Evolutionary conservation across 2,329 filamentous ascomycete genomes (phyloP).

Genomic region (Graphilbum sp.): DNA sequence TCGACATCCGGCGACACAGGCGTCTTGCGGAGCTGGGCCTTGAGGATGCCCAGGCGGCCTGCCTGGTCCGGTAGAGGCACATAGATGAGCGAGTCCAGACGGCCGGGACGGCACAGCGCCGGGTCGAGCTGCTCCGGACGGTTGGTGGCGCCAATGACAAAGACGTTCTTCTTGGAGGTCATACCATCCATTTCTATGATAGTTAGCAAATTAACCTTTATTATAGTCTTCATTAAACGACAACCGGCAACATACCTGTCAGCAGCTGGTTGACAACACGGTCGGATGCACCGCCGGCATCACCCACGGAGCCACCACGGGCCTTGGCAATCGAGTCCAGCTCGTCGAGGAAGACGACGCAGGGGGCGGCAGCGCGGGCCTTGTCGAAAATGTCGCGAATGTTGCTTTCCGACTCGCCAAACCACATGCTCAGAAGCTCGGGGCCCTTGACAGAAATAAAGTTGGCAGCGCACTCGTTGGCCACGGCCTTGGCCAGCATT

Average conservation of each 20-base stretch:
- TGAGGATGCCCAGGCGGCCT: slow-evolving; percentile 78
- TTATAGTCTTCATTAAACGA: background rate
- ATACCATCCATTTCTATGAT: slow-evolving; percentile 87
- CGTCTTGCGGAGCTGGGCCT: slow-evolving; percentile 95
- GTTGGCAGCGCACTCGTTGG: slow-evolving; percentile 98
- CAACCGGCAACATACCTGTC: slow-evolving; percentile 28
- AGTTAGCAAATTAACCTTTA: background rate
- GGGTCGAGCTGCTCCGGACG: slow-evolving; percentile 97
- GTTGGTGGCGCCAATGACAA: slow-evolving; percentile 98
- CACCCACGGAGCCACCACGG: slow-evolving; percentile 88
- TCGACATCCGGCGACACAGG: slow-evolving; percentile 80
- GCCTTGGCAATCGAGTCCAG: slow-evolving; percentile 98
- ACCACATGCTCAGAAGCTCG: slow-evolving; percentile 98
- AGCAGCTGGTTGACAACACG: slow-evolving; percentile 99
- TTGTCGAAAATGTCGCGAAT: slow-evolving; percentile 99
- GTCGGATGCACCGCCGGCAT: slow-evolving; percentile 95
- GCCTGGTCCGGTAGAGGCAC: slow-evolving; percentile 88
- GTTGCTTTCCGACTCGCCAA: slow-evolving; percentile 99
- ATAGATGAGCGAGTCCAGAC: slow-evolving; percentile 97
- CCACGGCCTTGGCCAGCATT: slow-evolving; percentile 95
- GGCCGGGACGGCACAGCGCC: slow-evolving; percentile 91
- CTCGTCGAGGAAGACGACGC: slow-evolving; percentile 97
- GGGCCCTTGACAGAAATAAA: slow-evolving; percentile 99
- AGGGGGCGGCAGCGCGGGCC: slow-evolving; percentile 92
- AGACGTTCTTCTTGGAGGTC: slow-evolving; percentile 99